Evolutionary conservation across 345 rosid species (phyloP).

Genomic region (Barbarea vulgaris): DNA sequence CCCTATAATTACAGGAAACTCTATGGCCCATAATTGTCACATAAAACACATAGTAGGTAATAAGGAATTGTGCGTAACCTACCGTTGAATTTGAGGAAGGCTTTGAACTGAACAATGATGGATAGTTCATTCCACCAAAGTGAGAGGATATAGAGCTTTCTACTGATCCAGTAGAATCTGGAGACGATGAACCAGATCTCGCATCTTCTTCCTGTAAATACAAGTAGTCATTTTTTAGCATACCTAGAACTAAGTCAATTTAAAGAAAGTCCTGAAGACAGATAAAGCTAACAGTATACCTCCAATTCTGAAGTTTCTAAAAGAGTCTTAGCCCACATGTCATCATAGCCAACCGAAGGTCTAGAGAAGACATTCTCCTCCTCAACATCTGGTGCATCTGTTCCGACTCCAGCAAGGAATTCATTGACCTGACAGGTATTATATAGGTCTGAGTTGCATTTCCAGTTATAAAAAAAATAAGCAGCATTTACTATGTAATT

Average conservation of each 20-base stretch:
- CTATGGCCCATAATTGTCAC: conserved; percentile 9
- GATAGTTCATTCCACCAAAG: conserved; percentile 98
- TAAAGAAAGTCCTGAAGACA: conserved; percentile 4
- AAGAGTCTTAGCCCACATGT: conserved; percentile 99
- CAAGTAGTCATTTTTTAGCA: conserved; percentile 10
- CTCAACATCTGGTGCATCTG: conserved; percentile 99
- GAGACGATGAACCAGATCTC: conserved; percentile 95
- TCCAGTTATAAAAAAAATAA: background rate
- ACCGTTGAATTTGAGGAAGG: conserved; percentile 75
- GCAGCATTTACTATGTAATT: background rate
- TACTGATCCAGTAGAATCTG: conserved; percentile 93
- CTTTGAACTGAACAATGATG: conserved; percentile 89
- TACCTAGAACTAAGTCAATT: conserved; percentile 19
- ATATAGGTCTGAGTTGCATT: conserved; percentile 28
- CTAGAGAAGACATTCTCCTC: conserved; percentile 85
- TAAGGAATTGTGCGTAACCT: conserved; percentile 29
- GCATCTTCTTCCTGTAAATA: conserved; percentile 86
- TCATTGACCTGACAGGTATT: conserved; percentile 76
- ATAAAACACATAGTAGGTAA: conserved; percentile 18
- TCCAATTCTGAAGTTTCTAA: conserved; percentile 83
- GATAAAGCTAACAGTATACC: conserved; percentile 43
- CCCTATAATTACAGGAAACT: background rate
- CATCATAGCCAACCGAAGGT: conserved; percentile 95
- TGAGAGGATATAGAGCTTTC: conserved; percentile 97
- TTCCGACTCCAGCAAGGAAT: conserved; percentile 94